Percentiles rank a stretch among this genome's conserved stretches.
phyloP scores from a whole-genome alignment of 176 grass and related monocot species.

The Rhynchospora breviuscula region DNA sequence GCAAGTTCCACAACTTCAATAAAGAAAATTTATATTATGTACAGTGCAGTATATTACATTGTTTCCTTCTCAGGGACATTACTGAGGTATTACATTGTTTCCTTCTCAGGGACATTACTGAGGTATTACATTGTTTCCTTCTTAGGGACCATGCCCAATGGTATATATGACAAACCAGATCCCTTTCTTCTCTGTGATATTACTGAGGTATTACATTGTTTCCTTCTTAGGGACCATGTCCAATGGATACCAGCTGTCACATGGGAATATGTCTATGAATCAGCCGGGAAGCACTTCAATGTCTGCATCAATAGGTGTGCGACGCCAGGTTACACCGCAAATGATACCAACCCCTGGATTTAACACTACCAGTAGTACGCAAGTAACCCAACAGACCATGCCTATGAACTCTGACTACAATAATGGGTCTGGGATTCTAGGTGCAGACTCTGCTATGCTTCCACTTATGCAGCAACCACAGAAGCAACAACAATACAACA shows the following conservation, averaged over 20 bases:
- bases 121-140: slow-evolving; percentile 13
- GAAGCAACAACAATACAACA: slow-evolving; percentile 69
- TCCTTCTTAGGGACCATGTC: slow-evolving; percentile 48
- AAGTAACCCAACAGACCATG: slow-evolving; percentile 37
- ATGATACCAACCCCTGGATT: slow-evolving; percentile 96
- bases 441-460: slow-evolving; percentile 47
- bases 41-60: not conserved
- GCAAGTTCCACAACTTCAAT: not conserved
- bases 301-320: slow-evolving; percentile 49
- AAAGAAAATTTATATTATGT: not conserved
- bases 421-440: slow-evolving; percentile 80
- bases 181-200: slow-evolving; percentile 1
- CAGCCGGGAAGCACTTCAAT: slow-evolving; percentile 53
- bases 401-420: slow-evolving; percentile 63
- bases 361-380: slow-evolving; percentile 25
- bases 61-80: slow-evolving; percentile 7
- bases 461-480: slow-evolving; percentile 59
- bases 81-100: not conserved
- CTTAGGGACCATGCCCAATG: slow-evolving; percentile 61
- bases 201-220: slow-evolving; percentile 13
- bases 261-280: slow-evolving; percentile 46
- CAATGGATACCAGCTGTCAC: slow-evolving; percentile 64
- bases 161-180: not conserved
- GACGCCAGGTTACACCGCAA: slow-evolving; percentile 57
- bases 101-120: slow-evolving; percentile 8